These are phyloP conservation scores for Hemisphaericaspora subhashii DNA, from an alignment of 1,139 yeast genomes.

Conservation along the genomic window DNA sequence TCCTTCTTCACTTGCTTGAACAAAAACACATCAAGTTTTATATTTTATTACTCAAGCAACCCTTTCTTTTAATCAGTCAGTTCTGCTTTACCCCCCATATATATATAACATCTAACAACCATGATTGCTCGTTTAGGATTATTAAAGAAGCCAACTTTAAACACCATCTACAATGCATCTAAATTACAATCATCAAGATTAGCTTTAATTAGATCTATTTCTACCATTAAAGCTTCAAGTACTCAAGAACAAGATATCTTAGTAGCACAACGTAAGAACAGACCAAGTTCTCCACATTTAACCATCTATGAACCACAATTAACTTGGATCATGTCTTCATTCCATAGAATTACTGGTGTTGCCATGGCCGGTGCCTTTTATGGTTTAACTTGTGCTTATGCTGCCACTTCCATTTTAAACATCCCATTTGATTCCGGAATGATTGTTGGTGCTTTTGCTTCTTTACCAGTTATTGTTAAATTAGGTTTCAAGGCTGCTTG, in stretches of 20 bases:
- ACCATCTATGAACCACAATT: slow-evolving; percentile 87
- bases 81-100: neutral
- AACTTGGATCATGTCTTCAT: slow-evolving; percentile 74
- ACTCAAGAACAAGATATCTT: slow-evolving; percentile 69
- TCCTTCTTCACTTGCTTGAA: neutral
- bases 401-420: slow-evolving; percentile 66
- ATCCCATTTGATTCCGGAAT: slow-evolving; percentile 62
- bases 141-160: slow-evolving; percentile 12
- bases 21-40: neutral
- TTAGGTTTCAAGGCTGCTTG: slow-evolving; percentile 64
- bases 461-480: slow-evolving; percentile 64
- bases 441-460: slow-evolving; percentile 54
- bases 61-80: neutral
- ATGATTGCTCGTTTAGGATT: slow-evolving; percentile 20
- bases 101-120: neutral
- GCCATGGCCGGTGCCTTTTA: slow-evolving; percentile 78
- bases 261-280: slow-evolving; percentile 76
- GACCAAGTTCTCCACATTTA: slow-evolving; percentile 93
- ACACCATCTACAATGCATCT: slow-evolving; percentile 2
- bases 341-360: slow-evolving; percentile 90
- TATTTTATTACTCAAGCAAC: neutral
- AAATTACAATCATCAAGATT: slow-evolving; percentile 6
- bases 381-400: slow-evolving; percentile 73
- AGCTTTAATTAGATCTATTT: slow-evolving; percentile 31
- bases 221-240: slow-evolving; percentile 62